A percentile compares a stretch with the other conserved stretches of the same genome.
Conservation (phyloP, 176 grass and related monocot species). For the Avena insularis region DNA sequence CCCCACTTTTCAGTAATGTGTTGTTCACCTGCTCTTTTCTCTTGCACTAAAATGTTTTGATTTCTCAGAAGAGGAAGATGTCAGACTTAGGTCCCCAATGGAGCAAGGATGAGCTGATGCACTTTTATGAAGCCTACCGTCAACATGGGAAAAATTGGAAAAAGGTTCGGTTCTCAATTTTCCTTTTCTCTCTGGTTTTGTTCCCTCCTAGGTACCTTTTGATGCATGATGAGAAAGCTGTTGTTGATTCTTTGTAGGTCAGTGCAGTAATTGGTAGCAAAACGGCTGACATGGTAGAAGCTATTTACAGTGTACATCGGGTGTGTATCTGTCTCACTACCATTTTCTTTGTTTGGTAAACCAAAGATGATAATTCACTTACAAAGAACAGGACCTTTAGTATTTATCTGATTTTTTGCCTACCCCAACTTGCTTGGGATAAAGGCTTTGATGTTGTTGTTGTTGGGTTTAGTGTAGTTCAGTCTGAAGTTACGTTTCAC, state of each 20-base stretch:
- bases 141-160: slow-evolving; percentile 70
- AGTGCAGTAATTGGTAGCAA: slow-evolving; percentile 38
- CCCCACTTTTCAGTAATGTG: too few species aligned
- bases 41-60: slow-evolving; percentile 27
- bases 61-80: slow-evolving; percentile 56
- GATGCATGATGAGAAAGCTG: neutral
- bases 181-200: neutral
- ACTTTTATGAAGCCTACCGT: slow-evolving; percentile 65
- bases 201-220: slow-evolving; percentile 9
- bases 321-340: slow-evolving; percentile 44
- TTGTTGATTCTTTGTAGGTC: slow-evolving; percentile 42
- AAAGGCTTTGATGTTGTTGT: too few species aligned
- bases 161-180: slow-evolving; percentile 44
- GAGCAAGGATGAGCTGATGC: slow-evolving; percentile 58
- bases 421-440: too few species aligned
- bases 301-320: slow-evolving; percentile 55
- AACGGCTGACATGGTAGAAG: slow-evolving; percentile 48
- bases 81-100: slow-evolving; percentile 55
- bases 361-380: slow-evolving; percentile 27
- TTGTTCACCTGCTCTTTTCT: neutral
- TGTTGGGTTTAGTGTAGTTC: slow-evolving; percentile 21
- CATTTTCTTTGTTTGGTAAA: neutral
- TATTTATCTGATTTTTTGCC: slow-evolving; percentile 6
- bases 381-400: slow-evolving; percentile 5
- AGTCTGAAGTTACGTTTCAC: slow-evolving; percentile 10